Base-by-base conservation (phyloP, 768 basidiomycete species). In the Russula emetica region DNA sequence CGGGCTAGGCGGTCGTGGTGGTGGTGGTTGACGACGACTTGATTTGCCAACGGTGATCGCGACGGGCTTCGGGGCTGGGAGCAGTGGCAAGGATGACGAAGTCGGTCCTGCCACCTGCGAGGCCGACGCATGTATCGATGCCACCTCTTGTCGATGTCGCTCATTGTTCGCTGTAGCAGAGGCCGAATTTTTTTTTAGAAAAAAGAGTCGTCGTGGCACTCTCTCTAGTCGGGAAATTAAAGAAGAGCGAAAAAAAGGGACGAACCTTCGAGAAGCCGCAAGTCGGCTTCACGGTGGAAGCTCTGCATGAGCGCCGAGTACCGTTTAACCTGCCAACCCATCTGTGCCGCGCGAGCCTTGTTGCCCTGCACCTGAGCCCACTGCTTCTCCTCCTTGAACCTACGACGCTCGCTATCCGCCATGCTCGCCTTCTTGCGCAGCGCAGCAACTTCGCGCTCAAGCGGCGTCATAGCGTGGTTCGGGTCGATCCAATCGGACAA, bases 291-390 rank as follows among this genome's bases (percentile, higher is more conserved):
- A 45, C 83, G 79, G 67, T 85, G 85, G 70, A 90, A 92, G 65
- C 87, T 88, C 74, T 90, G 85, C 82, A 87, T 89, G 60, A 93
- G 76, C 32, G 86, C 83, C 38, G 87, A 84, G 74, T 90, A 92
- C 22, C 86, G 82, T 76, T 88, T 87, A 63, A 91, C 87, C 73
- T 91, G 88, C 86, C 88, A 91, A 70, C 85, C 85, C 79, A 92
- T 84, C 76, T 94, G 86, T 30, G 80, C 77, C 34, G 90, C 90
- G 52, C 90, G 82, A 10, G 88, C 85, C 50, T 77, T 64, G 71
- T 94, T 91, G 0, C 90, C 90, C 71, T 88, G 85, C 22, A 88
- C 87, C 44, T 86, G 72, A 0, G 92, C 92, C 92, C 92, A 94
- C 72, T 92, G 90, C 67, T 84, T 81, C 74, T 94, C 92, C 74